A percentile compares a stretch with the other conserved stretches of the same genome.
Evolutionary conservation across 768 basidiomycete genomes (phyloP).

Genomic region (Paxillus rubicundulus): DNA sequence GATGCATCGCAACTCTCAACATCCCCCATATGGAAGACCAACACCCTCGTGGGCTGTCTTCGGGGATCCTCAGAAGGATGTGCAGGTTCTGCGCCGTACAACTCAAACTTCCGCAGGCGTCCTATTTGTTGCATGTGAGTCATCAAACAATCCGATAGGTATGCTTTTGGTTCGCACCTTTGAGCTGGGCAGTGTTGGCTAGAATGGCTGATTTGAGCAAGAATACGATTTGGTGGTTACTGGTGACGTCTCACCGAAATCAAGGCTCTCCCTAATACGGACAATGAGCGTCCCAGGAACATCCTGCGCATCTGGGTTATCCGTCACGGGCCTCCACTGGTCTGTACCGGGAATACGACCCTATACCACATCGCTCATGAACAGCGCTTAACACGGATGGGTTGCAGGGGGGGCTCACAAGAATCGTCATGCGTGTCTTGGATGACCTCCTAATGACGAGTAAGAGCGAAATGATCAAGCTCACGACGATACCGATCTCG

Average conservation of each 20-base stretch:
- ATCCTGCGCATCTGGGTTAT: conserved; percentile 82
- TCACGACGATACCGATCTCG: conserved; percentile 89
- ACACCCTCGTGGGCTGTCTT: conserved; percentile 65
- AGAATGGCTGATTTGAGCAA: conserved; percentile 3
- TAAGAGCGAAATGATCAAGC: conserved; percentile 82
- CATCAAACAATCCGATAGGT: background rate
- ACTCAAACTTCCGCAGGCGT: conserved; percentile 77
- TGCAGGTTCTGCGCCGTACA: conserved; percentile 75
- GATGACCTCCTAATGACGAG: conserved; percentile 90
- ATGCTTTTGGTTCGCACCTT: conserved; percentile 43
- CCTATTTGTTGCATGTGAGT: conserved; percentile 40
- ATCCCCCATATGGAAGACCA: conserved; percentile 94
- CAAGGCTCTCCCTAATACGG: conserved; percentile 84
- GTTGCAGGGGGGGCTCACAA: conserved; percentile 43
- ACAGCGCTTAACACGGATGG: background rate
- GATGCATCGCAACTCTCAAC: conserved; percentile 90
- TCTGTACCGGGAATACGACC: conserved; percentile 88
- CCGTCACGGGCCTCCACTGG: conserved; percentile 86
- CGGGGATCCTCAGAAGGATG: conserved; percentile 91
- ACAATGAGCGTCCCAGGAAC: conserved; percentile 82
- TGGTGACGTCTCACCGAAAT: conserved; percentile 63
- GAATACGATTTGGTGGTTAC: background rate
- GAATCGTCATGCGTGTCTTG: conserved; percentile 84
- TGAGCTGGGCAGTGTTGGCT: conserved; percentile 95
- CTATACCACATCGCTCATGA: conserved; percentile 34